phyloP scores from a whole-genome alignment of 257 asterid genomes.

The Solanum pinnatisectum region DNA sequence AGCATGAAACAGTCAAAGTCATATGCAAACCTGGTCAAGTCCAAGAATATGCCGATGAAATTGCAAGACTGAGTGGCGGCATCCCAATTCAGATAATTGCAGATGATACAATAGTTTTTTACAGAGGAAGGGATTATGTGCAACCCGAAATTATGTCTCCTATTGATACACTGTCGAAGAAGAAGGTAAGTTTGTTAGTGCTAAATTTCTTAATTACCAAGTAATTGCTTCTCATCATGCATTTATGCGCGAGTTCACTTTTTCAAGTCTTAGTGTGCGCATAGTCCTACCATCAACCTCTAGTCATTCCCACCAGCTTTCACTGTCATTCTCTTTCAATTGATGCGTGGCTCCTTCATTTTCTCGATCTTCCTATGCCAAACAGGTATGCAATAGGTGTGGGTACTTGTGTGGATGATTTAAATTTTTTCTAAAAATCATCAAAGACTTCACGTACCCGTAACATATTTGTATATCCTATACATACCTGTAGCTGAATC shows the following conservation, averaged over 20 bases:
- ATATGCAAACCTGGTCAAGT: constrained; percentile 80
- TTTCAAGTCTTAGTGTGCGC: not conserved
- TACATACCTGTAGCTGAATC: not conserved
- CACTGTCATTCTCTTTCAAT: not conserved
- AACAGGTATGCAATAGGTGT: not conserved
- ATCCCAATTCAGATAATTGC: constrained; percentile 72
- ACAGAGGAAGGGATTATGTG: constrained; percentile 75
- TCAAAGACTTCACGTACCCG: not conserved
- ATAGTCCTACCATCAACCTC: not conserved
- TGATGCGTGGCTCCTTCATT: not conserved
- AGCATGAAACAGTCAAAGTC: constrained; percentile 91
- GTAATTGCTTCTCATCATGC: not conserved
- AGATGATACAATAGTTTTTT: constrained; percentile 69
- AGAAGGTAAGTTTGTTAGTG: constrained; percentile 38
- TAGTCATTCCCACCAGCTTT: not conserved
- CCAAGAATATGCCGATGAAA: constrained; percentile 62
- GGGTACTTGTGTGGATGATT: not conserved
- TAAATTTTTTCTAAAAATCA: not conserved
- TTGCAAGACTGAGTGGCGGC: constrained; percentile 87
- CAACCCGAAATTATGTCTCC: constrained; percentile 97
- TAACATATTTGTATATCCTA: not conserved
- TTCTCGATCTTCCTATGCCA: not conserved
- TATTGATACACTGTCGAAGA: constrained; percentile 79
- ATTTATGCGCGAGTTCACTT: not conserved
- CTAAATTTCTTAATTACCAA: not conserved